Base-by-base conservation (phyloP, 768 basidiomycete species). In the Tricholoma sp. region DNA sequence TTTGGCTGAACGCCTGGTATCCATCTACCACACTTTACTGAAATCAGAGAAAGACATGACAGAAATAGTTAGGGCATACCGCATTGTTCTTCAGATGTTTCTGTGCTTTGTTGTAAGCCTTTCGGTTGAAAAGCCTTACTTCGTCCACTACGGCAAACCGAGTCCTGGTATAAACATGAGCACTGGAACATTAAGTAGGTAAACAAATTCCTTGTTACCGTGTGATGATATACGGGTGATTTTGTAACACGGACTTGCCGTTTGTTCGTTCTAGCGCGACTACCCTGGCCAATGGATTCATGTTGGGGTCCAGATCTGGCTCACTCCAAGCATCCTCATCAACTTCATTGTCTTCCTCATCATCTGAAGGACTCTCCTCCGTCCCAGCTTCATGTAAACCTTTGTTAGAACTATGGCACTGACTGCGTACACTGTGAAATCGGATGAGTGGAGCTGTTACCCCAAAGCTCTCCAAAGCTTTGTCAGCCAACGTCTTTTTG, bases 201-300 rank as follows among this genome's bases (percentile, higher is more conserved):
- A n/a, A 9, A 10, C 7, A 2, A 12, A 17, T 41, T 44, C 24
- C 11, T 41, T 29, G 33, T 53, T 44, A 72, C 72, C 72, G 70
- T 33, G 74, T 72, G 17, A 72, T 64, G 37, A 76, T 61, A 39
- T 72, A 72, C 3, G 75, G 75, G 55, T 73, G 74, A 5, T 56
- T 57, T n/a, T 60, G 52, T 7, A 67, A 56, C 17, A 60, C 58
- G 1, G 65, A 57, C 5, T 59, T 59, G 17, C 58, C 61, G 17
- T 60, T 53, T 4, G 66, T 67, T 1, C 48, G 60, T 32, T 57
- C 57, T 18, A 62, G 31, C 20, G 15, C 31, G 18, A 24, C 4
- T 17, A 41, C 15, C 33, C 20, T 32, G 17, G 31, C 34, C 29
- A 50, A 15, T 4, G 45, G 28, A 7, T 24, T 24, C 24, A 29